phyloP scores from a whole-genome alignment of 164 flowering plant genomes.

The Macadamia integrifolia region DNA sequence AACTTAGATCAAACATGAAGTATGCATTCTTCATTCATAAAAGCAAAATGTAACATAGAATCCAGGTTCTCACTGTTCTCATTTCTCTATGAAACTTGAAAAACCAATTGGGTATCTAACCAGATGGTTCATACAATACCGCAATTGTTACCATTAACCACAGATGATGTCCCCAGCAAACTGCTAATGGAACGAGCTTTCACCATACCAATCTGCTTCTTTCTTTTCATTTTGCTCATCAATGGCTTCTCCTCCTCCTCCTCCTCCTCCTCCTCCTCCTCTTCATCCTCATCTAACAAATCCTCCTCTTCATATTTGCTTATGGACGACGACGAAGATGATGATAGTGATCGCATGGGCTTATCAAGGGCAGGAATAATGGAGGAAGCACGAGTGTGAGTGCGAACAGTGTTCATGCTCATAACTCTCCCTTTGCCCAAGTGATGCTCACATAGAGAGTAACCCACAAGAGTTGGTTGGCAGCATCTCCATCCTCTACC shows the following conservation, averaged over 20 bases:
- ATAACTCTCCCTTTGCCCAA: conserved; percentile 72
- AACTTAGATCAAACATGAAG: too few relatives aligned
- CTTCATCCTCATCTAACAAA: not conserved
- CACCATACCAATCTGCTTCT: conserved; percentile 55
- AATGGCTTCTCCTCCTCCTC: conserved; percentile 14
- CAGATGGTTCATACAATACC: too few relatives aligned
- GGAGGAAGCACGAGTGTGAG: conserved; percentile 19
- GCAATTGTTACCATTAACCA: too few relatives aligned
- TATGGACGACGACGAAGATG: not conserved
- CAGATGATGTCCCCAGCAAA: conserved; percentile 27
- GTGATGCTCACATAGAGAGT: conserved; percentile 89
- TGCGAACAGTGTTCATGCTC: conserved; percentile 46
- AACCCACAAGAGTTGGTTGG: conserved; percentile 79
- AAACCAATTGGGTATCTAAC: too few relatives aligned
- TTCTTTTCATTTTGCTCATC: conserved; percentile 28
- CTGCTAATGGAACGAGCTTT: conserved; percentile 77
- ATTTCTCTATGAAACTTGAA: too few relatives aligned
- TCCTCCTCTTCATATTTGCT: not conserved
- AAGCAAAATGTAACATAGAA: too few relatives aligned
- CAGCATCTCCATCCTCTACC: conserved; percentile 93
- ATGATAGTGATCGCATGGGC: not conserved
- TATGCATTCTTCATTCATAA: too few relatives aligned
- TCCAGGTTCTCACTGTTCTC: too few relatives aligned
- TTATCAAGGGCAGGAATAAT: not conserved
- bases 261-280: conserved; percentile 4